Base-by-base conservation (phyloP, 2,329 filamentous ascomycete species). In the Boeremia lycopersici region DNA sequence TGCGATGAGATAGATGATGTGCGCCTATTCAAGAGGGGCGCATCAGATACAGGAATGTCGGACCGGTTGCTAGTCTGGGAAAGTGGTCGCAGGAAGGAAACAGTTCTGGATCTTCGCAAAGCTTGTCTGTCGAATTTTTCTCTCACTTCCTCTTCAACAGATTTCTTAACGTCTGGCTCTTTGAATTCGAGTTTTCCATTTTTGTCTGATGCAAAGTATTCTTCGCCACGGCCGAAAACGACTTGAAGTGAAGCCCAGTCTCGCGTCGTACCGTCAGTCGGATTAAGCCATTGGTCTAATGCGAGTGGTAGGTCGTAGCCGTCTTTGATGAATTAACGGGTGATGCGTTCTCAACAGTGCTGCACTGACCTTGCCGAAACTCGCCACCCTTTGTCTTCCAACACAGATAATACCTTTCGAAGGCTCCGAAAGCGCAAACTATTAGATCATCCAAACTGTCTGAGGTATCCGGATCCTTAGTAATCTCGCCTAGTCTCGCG, bases 161-260 rank as follows among this genome's bases (percentile, higher is more conserved):
- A 40, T 31, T 61, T 65, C 44, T 67, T 70, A 12, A 62, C 54
- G 28, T 71, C 68, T 2, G 69, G 62, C 40, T 73, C 69, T 48
- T 73, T 74, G 48, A 67, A 68, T 35, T 75, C 73, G 2, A 77
- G 56, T 30, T 75, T 76, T 10, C 71, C 72, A 19, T 73, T 57
- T 45, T 69, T 68, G 52, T 77, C 74, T 4, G 73, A 75, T 1
- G 74, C 74, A 45, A 76, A 77, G 52, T 73, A 77, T 45, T 75
- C 74, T 31, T 76, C 69, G 7, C 72, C 72, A 10, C 73, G 71
- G 0, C 74, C 74, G 28, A 76, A 74, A 9, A 76, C 73, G 0
- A 76, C 73, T 40, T 76, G 74, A 1, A 76, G 67, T 1, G 69
- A 70, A 2, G 63, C 58, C 35, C 72, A 70, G 40, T 75, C 72